Conservation (phyloP, 225 moss, liverwort and hornwort genomes). For the Bryoerythrophyllum caledonicum region DNA sequence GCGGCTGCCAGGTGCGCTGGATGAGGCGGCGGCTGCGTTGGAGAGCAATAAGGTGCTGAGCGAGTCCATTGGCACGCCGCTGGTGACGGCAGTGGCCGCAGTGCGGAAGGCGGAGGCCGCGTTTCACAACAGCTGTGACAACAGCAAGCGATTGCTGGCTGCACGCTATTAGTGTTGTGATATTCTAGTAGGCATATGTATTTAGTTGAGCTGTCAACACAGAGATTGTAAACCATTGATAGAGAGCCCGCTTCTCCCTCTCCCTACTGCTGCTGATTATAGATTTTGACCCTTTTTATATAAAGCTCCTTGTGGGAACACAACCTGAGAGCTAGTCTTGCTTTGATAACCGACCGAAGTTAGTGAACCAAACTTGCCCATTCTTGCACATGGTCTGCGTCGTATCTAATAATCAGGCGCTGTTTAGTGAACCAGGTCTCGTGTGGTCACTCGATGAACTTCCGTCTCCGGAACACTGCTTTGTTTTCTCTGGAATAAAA, state of each 20-base stretch:
- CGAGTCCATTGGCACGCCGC: slow-evolving; percentile 50
- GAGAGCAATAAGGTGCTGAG: slow-evolving; percentile 41
- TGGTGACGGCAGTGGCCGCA: slow-evolving; percentile 49
- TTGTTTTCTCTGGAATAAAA: too few relatives aligned
- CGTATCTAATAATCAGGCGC: neutral
- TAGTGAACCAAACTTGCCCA: neutral
- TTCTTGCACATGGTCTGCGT: neutral
- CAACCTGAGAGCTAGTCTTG: neutral
- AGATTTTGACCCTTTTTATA: slow-evolving; percentile 12
- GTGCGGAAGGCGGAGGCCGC: slow-evolving; percentile 40
- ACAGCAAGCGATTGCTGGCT: slow-evolving; percentile 7
- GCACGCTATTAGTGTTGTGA: slow-evolving; percentile 16
- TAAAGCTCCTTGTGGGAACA: neutral
- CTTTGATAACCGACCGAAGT: slow-evolving; percentile 1
- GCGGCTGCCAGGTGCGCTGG: slow-evolving; percentile 46
- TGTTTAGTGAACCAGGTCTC: neutral
- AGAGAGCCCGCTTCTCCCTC: neutral
- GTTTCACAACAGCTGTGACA: slow-evolving; percentile 21
- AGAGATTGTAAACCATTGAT: slow-evolving; percentile 9
- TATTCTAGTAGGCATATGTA: slow-evolving; percentile 18
- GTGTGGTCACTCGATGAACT: neutral
- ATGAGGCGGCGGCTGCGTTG: slow-evolving; percentile 50
- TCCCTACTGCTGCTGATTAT: neutral
- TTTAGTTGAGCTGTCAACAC: slow-evolving; percentile 13
- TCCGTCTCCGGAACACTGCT: too few relatives aligned